Conservation (phyloP, 768 basidiomycete genomes). For the button mushroom (Agaricus bisporus) region DNA sequence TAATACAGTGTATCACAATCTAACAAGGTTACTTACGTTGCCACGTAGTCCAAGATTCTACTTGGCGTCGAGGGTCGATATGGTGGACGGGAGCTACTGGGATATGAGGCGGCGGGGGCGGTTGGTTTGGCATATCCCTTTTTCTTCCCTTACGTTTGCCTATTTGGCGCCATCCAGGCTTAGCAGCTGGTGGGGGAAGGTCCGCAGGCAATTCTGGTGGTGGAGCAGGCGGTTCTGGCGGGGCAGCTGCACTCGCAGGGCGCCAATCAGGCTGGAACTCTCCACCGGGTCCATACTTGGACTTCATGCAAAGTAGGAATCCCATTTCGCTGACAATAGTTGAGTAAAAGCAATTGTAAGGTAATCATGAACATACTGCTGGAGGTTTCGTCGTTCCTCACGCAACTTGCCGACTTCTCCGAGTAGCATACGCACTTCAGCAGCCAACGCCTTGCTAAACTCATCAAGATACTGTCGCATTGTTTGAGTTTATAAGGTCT, state of each 20-base stretch:
- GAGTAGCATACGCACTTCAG: slow-evolving; percentile 78
- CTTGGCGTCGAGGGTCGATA: slow-evolving; percentile 37
- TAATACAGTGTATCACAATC: not conserved
- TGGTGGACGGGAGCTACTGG: slow-evolving; percentile 26
- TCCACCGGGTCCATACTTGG: slow-evolving; percentile 80
- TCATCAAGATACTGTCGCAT: slow-evolving; percentile 70
- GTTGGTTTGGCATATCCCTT: slow-evolving; percentile 29
- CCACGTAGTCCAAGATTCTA: slow-evolving; percentile 59
- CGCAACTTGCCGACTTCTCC: slow-evolving; percentile 80
- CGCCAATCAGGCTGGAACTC: slow-evolving; percentile 84
- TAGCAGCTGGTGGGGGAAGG: slow-evolving; percentile 5
- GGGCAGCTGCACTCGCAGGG: slow-evolving; percentile 31
- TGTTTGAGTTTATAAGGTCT: not conserved
- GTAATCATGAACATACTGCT: slow-evolving; percentile 52
- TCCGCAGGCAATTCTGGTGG: slow-evolving; percentile 28
- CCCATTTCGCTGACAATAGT: slow-evolving; percentile 59
- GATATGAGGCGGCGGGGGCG: slow-evolving; percentile 29
- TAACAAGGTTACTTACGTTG: slow-evolving; percentile 42
- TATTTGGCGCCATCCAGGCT: slow-evolving; percentile 9
- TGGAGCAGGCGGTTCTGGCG: slow-evolving; percentile 31
- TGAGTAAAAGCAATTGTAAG: not conserved
- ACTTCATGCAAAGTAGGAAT: slow-evolving; percentile 58
- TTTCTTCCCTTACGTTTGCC: slow-evolving; percentile 7
- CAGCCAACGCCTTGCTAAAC: slow-evolving; percentile 78
- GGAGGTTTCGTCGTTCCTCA: slow-evolving; percentile 69